These are phyloP conservation scores for Turnera subulata DNA, from an alignment of 345 rosid species.

Conservation along the genomic window DNA sequence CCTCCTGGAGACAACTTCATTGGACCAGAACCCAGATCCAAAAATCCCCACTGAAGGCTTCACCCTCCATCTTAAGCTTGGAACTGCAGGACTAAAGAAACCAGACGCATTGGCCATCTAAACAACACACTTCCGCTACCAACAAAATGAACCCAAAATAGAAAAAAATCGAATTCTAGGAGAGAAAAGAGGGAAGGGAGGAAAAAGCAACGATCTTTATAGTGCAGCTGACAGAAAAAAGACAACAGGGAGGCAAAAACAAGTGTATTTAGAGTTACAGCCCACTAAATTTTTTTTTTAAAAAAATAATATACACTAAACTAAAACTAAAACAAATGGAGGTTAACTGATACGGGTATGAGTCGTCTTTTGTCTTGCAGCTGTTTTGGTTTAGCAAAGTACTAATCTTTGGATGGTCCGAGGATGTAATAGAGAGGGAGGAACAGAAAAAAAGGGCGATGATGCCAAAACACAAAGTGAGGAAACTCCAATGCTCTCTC, in stretches of 20 bases:
- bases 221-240: slow-evolving; percentile 9
- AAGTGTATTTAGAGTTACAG: slow-evolving; percentile 8
- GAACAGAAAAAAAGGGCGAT: slow-evolving; percentile 27
- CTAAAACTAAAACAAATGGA: no score
- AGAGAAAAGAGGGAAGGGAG: neutral
- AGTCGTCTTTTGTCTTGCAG: no score
- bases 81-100: slow-evolving; percentile 56
- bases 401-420: slow-evolving; percentile 35
- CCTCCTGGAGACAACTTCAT: slow-evolving; percentile 35
- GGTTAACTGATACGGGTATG: neutral
- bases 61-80: slow-evolving; percentile 38
- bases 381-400: no score
- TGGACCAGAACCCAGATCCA: slow-evolving; percentile 65
- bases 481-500: slow-evolving; percentile 45
- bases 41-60: slow-evolving; percentile 43
- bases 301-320: no score
- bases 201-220: slow-evolving; percentile 23
- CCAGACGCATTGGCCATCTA: slow-evolving; percentile 85
- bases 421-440: slow-evolving; percentile 1
- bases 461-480: slow-evolving; percentile 31
- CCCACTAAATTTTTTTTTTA: no score
- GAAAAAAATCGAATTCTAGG: neutral
- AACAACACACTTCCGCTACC: slow-evolving; percentile 1
- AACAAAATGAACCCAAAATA: slow-evolving; percentile 3
- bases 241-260: slow-evolving; percentile 3